Evolutionary conservation across 306 rosid species (phyloP), one percentile per base, ranked within the genome.

Genomic region (Geum urbanum): DNA sequence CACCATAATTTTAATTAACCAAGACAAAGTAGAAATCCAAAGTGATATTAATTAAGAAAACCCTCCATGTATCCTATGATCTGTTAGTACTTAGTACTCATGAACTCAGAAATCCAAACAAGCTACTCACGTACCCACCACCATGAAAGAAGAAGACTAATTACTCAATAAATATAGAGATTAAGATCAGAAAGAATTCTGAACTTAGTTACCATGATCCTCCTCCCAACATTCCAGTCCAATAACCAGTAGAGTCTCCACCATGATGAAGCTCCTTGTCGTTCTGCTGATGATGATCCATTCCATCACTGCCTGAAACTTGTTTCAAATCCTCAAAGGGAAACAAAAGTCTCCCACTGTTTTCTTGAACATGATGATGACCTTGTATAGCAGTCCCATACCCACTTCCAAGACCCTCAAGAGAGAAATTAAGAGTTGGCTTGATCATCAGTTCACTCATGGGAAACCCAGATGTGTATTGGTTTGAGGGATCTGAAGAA

Each of bases 161-260:
- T 32, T 32, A 32, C 37, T 46, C n/a, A 72, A 72, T 54, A 75
- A 51, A 61, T 60, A 60, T 60, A 60, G 68, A 70, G 72, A 41
- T 48, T 66, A 73, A 69, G 60, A 52, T 53, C n/a, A 63, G 67
- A 16, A 39, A 10, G 43, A 75, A 15, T 22, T 62, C 35, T 14
- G 54, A 19, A 27, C 58, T n/a, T 50, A 65, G 32, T 79, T 84
- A 90, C 92, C 92, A 90, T 77, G 89, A 79, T 74, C 88, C 91
- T 69, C 96, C 95, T n/a, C 90, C 90, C 57, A 91, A 73, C 90
- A 88, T 88, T 50, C 92, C 90, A 76, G 77, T 86, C 97, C 97
- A 91, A 78, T 74, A 86, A 63, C 95, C 97, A 50, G 63, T 60
- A 60, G 88, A 81, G 70, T 83, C 88, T 12, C 82, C 89, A 69